Conservation (phyloP, 805 yeast genomes). For the Phaffomyces thermotolerans region DNA sequence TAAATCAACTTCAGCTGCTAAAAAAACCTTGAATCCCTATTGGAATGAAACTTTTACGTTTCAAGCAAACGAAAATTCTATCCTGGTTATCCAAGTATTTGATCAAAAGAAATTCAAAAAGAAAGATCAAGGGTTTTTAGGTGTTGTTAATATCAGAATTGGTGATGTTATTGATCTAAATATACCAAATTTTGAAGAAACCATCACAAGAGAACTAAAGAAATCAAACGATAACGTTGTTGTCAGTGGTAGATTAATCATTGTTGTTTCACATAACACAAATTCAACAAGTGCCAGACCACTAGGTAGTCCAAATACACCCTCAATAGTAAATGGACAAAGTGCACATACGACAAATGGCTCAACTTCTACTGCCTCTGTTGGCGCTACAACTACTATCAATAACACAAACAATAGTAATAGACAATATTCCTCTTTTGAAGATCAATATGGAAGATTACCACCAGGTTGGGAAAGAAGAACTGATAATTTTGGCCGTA, state of each 20-base stretch:
- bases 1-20: constrained; percentile 87
- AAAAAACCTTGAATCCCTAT: constrained; percentile 91
- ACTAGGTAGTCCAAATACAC: background rate
- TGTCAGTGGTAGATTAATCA: constrained; percentile 87
- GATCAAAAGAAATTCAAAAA: constrained; percentile 96
- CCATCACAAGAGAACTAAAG: constrained; percentile 86
- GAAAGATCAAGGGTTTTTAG: constrained; percentile 97
- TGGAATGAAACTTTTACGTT: constrained; percentile 93
- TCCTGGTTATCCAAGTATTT: constrained; percentile 87
- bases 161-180: constrained; percentile 79
- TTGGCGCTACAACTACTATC: constrained; percentile 8
- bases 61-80: constrained; percentile 69
- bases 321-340: background rate
- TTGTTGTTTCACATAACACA: constrained; percentile 53
- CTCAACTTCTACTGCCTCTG: constrained; percentile 13
- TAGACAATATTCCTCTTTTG: constrained; percentile 85
- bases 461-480: constrained; percentile 99
- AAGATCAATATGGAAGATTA: constrained; percentile 91
- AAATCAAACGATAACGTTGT: constrained; percentile 86
- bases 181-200: constrained; percentile 51
- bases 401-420: background rate
- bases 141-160: constrained; percentile 86
- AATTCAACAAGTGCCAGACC: constrained; percentile 20
- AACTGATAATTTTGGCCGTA: constrained; percentile 94
- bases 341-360: constrained; percentile 1